Evolutionary conservation across 345 rosid genomes (phyloP).

Genomic region (Trapa incisa): DNA sequence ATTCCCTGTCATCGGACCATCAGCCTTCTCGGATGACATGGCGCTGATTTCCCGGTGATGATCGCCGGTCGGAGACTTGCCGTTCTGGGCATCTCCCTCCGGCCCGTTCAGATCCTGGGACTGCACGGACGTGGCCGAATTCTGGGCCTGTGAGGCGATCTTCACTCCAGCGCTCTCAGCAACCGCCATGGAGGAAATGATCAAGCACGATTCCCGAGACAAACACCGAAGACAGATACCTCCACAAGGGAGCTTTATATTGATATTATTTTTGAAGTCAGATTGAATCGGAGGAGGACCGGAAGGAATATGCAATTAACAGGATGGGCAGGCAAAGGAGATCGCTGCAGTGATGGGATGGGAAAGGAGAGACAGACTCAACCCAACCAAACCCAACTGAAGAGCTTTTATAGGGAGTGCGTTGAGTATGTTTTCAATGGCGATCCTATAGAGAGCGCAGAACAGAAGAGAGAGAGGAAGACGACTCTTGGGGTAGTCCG

Average conservation of each 20-base stretch:
- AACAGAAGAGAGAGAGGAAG: slow-evolving; percentile 8
- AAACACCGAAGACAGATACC: neutral
- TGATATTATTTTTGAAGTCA: neutral
- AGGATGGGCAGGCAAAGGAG: neutral
- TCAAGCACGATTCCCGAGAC: neutral
- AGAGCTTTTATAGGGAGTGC: neutral
- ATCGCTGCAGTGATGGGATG: neutral
- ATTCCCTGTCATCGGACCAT: slow-evolving; percentile 19
- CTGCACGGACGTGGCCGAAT: slow-evolving; percentile 38
- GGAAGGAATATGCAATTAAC: slow-evolving; percentile 1
- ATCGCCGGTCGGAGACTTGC: slow-evolving; percentile 20
- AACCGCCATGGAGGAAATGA: slow-evolving; percentile 54
- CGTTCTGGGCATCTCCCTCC: slow-evolving; percentile 27
- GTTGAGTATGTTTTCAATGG: neutral
- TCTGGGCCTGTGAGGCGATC: slow-evolving; percentile 55
- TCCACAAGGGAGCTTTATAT: neutral
- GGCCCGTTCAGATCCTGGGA: slow-evolving; percentile 26
- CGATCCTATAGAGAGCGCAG: neutral
- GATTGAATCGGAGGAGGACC: slow-evolving; percentile 1
- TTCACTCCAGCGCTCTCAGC: slow-evolving; percentile 79
- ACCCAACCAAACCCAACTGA: neutral
- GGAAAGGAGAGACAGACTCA: neutral
- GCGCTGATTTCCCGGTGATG: slow-evolving; percentile 1
- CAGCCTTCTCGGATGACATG: neutral
- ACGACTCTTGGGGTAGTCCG: slow-evolving; percentile 30